Base-by-base conservation (phyloP, 495 filamentous ascomycete genomes). In the Bombardia bombarda region DNA sequence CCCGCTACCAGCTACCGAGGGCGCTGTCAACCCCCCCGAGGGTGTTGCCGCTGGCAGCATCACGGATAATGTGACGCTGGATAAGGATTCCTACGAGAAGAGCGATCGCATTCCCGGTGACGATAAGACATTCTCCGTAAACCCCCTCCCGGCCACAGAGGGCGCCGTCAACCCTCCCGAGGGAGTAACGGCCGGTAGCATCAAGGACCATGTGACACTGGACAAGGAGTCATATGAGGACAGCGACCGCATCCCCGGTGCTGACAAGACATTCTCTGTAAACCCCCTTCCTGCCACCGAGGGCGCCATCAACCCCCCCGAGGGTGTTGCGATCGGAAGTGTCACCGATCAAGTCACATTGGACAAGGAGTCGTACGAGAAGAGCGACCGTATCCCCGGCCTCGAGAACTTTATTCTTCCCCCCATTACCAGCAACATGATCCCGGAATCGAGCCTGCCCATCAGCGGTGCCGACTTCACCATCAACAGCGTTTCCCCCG, bases 211-310 rank as follows among this genome's bases (percentile, higher is more conserved):
- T 38, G 86, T 85, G 35, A 84, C 77, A 42, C 76, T 86, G 8
- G 89, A 95, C 58, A 74, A 86, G 60, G 84, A 78, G 50, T 88
- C 83, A 0, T 95, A 95, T 58, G 81, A 95, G 55, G 80, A 80
- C 49, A 78, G 77, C 52, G 84, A 81, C 56, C 58, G 74, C 32
- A 62, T 73, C 39, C 26, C 26, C 65, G 45, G 45, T 16, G 14
- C 19, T 25, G 66, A 68, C 25, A 60, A 78, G 32, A 63, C 73
- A 23, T 73, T 87, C 59, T 73, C 72, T 37, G 77, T 90, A 48
- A 79, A 84, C 51, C 83, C 84, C 6, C 67, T 89, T 31, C 90
- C 90, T 7, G 88, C 90, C 28, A 80, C 87, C 18, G 75, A 69
- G 22, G 86, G 84, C 38, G 72, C 74, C 32, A 76, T 86, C 32